Evolutionary conservation across 805 yeast species (phyloP), one percentile per base, ranked within the genome.

Genomic region (Candida parachauliodes): DNA sequence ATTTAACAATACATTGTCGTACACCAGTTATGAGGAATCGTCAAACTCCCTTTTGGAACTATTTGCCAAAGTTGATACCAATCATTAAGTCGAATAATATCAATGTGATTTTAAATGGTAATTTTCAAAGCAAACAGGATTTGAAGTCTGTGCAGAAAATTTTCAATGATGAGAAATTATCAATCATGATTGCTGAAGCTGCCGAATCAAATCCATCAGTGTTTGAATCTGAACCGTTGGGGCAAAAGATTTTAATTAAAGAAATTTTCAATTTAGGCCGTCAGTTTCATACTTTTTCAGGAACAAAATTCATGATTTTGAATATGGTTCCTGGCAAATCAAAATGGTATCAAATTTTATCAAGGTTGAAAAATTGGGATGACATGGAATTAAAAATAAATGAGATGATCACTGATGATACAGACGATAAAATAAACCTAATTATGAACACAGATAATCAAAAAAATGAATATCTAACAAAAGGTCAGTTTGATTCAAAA

Each of bases 141-240:
- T 77, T 73, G 43, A 43, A 48, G 6, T 62, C 64, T 18, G 52
- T 89, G 28, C 81, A 77, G 50, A 47, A 59, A 8, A 55, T 60
- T n/a, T 75, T 73, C 47, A 70, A 72, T 1, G 75, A 76, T 36
- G 62, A 52, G 8, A 15, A 34, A 16, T 46, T 83, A n/a, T 95
- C 98, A 3, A 89, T 87, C 5, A 91, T 93, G 98, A 79, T 89
- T 51, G 98, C 97, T 1, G 83, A 87, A 22, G 78, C 79, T 21
- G 98, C 97, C 0, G 98, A 93, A 60, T 54, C 73, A 5, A 89
- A 93, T 54, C 93, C 95, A 6, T 72, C 95, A 1, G 81, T 86
- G 26, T 93, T 93, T 56, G 57, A 58, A 21, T 52, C 55, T 6
- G 45, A 51, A 19, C 72, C 74, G 4, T 54, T 70, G 32, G 64